Conservation (phyloP, 495 filamentous ascomycete genomes). For the Tetracladium setigerum region DNA sequence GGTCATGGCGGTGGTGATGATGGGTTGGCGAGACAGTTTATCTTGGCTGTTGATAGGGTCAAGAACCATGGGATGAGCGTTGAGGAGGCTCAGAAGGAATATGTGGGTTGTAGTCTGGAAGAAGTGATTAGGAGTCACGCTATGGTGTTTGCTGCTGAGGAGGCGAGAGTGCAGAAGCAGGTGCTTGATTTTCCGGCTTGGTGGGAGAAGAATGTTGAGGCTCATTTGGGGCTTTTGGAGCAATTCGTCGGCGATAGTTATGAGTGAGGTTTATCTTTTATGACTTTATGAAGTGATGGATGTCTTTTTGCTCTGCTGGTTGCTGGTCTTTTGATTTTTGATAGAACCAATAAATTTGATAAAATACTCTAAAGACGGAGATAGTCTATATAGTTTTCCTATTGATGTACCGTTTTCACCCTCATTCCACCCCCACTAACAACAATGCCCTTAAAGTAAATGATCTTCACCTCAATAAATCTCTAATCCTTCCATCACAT, state of each 20-base stretch:
- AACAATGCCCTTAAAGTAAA: too few relatives aligned
- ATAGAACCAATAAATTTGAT: too few relatives aligned
- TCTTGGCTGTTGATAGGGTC: constrained; percentile 73
- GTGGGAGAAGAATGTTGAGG: constrained; percentile 57
- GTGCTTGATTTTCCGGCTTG: constrained; percentile 72
- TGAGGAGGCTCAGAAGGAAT: constrained; percentile 62
- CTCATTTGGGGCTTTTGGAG: constrained; percentile 4
- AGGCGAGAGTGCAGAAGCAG: constrained; percentile 60
- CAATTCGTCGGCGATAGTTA: background rate
- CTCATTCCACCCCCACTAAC: too few relatives aligned
- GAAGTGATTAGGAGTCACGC: constrained; percentile 85
- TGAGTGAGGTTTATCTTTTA: background rate
- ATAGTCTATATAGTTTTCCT: too few relatives aligned
- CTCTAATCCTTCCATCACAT: too few relatives aligned
- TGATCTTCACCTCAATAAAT: too few relatives aligned
- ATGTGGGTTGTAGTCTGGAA: constrained; percentile 74
- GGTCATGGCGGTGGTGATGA: constrained; percentile 85
- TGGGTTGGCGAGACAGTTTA: constrained; percentile 72
- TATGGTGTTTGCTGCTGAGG: constrained; percentile 90
- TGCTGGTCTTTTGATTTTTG: background rate
- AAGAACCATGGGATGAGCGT: constrained; percentile 61
- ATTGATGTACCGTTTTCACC: too few relatives aligned
- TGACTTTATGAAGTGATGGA: background rate
- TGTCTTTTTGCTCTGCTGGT: background rate
- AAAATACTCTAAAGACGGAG: too few relatives aligned